phyloP scores from a whole-genome alignment of 768 basidiomycete genomes.

The Collybia sordida region DNA sequence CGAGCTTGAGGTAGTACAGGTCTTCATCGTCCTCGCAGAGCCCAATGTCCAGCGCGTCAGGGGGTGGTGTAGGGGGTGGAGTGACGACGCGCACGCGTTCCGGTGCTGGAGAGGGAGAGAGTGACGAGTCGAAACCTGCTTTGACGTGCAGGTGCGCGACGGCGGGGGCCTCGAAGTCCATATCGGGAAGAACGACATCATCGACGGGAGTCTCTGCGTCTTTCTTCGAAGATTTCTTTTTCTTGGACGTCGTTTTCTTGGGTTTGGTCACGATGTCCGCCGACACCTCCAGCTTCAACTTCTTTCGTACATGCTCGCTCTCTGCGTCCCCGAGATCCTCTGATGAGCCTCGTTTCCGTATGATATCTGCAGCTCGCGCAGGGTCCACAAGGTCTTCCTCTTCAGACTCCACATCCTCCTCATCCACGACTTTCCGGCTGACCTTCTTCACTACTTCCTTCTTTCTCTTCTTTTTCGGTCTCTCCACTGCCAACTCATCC shows the following conservation, averaged over 20 bases:
- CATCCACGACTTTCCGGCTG: constrained; percentile 33
- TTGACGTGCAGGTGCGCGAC: constrained; percentile 51
- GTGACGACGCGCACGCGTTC: constrained; percentile 32
- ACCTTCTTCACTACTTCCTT: constrained; percentile 40
- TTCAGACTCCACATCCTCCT: constrained; percentile 59
- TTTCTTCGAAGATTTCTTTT: constrained; percentile 41
- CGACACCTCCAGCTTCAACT: constrained; percentile 28
- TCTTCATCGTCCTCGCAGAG: constrained; percentile 89
- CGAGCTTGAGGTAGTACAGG: constrained; percentile 72
- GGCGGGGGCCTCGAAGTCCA: constrained; percentile 48
- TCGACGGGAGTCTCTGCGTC: constrained; percentile 33
- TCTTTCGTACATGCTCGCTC: constrained; percentile 47
- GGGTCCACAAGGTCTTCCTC: constrained; percentile 46
- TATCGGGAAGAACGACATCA: constrained; percentile 50
- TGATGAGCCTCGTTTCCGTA: constrained; percentile 44
- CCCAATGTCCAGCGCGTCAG: constrained; percentile 53
- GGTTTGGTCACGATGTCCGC: constrained; percentile 24
- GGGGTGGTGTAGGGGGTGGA: constrained; percentile 45
- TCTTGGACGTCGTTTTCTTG: constrained; percentile 40
- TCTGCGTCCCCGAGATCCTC: constrained; percentile 37
- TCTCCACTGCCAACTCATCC: constrained; percentile 34
- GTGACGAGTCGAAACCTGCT: constrained; percentile 40
- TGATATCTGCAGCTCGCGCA: constrained; percentile 26
- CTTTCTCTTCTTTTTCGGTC: constrained; percentile 61
- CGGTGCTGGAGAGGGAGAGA: constrained; percentile 46